Evolutionary conservation across 2,329 filamentous ascomycete species (phyloP).

Genomic region (Penicillium occitanis): DNA sequence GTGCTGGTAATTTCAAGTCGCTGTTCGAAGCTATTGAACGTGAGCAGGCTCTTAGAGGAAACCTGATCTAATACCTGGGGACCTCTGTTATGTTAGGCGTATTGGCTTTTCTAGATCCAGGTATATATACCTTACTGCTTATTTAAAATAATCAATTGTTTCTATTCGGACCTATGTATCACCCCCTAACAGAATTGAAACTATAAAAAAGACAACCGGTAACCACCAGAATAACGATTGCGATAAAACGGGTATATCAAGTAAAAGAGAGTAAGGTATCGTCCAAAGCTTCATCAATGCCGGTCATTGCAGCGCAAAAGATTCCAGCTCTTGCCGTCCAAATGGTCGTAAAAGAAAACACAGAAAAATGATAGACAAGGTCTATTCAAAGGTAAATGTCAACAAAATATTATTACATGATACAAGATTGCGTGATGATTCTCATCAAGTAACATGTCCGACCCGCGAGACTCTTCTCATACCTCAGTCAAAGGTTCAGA

Average conservation of each 20-base stretch:
- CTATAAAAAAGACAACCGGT: not conserved
- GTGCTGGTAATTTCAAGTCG: conserved; percentile 93
- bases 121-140: not conserved
- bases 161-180: not conserved
- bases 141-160: not conserved
- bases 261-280: conserved; percentile 5
- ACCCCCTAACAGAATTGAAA: not conserved
- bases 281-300: conserved; percentile 16
- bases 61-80: conserved; percentile 52
- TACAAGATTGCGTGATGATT: not conserved
- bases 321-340: conserved; percentile 13
- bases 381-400: not conserved
- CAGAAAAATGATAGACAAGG: not conserved
- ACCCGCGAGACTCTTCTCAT: conserved; percentile 2
- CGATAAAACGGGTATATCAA: conserved; percentile 14
- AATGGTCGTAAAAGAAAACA: conserved; percentile 9
- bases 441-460: conserved; percentile 13
- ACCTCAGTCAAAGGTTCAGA: not conserved
- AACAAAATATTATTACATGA: conserved; percentile 1
- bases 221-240: not conserved
- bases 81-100: not conserved
- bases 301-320: conserved; percentile 16
- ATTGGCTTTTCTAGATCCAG: not conserved
- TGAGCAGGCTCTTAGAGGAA: conserved; percentile 83
- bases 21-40: conserved; percentile 94